Conservation (phyloP, 2,329 filamentous ascomycete species). For the Paraphoma chrysanthemicola region DNA sequence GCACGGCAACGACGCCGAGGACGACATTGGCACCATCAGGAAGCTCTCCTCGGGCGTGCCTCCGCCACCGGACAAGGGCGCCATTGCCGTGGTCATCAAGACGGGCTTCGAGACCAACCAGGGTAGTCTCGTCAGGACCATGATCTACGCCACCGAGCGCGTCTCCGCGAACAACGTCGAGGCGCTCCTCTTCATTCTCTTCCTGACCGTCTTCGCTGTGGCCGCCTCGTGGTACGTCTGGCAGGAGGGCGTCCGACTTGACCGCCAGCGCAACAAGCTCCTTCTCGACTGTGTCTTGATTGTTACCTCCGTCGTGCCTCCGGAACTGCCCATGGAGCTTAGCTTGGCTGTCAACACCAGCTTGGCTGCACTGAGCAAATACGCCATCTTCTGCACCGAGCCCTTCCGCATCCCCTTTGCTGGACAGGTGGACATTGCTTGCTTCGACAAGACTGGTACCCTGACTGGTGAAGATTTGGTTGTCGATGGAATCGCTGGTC, state of each 20-base stretch:
- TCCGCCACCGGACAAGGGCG: conserved; percentile 88
- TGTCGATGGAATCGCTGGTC: conserved; percentile 93
- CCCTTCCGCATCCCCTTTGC: conserved; percentile 98
- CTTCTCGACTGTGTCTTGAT: conserved; percentile 97
- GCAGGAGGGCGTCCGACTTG: conserved; percentile 92
- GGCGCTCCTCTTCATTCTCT: conserved; percentile 95
- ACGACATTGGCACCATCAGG: conserved; percentile 63
- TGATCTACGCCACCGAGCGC: conserved; percentile 99
- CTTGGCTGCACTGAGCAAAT: conserved; percentile 90
- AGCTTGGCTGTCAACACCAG: conserved; percentile 97
- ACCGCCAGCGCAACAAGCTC: conserved; percentile 96
- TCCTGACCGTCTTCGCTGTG: conserved; percentile 93
- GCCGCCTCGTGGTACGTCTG: conserved; percentile 99
- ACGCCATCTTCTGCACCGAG: conserved; percentile 98
- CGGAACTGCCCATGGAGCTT: conserved; percentile 97
- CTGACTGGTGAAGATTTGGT: conserved; percentile 95
- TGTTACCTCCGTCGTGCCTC: conserved; percentile 96
- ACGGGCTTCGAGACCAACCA: conserved; percentile 99
- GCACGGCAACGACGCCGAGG: conserved; percentile 80
- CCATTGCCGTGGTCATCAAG: conserved; percentile 92
- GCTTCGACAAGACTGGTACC: conserved; percentile 98
- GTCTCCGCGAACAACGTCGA: conserved; percentile 98
- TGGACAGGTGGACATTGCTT: conserved; percentile 92
- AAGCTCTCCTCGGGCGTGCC: conserved; percentile 79
- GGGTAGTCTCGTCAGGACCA: conserved; percentile 94